Evolutionary conservation across 768 basidiomycete genomes (phyloP).

Genomic region (Calvatia gigantea): DNA sequence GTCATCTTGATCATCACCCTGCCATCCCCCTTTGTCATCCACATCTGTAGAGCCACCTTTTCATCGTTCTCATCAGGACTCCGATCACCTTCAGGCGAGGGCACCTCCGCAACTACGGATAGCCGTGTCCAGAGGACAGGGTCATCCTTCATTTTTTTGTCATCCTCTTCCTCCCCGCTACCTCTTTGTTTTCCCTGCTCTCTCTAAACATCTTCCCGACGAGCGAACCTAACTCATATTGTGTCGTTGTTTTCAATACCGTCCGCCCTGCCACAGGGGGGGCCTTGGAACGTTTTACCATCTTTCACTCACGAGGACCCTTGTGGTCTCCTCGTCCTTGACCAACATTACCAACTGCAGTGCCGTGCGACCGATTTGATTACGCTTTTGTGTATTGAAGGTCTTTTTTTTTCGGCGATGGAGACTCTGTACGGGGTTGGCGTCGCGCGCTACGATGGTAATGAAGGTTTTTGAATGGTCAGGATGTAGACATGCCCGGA

Average conservation of each 20-base stretch:
- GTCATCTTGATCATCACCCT: constrained; percentile 22
- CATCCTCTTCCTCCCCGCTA: constrained; percentile 19
- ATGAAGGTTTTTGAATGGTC: constrained; percentile 46
- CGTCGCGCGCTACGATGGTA: constrained; percentile 47
- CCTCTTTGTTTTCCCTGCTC: constrained; percentile 37
- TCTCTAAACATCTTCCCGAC: constrained; percentile 49
- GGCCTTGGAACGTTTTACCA: constrained; percentile 51
- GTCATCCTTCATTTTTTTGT: constrained; percentile 19
- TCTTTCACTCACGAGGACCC: constrained; percentile 50
- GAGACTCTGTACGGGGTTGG: constrained; percentile 25
- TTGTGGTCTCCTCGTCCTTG: constrained; percentile 41
- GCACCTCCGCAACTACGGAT: constrained; percentile 26
- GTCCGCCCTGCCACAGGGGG: constrained; percentile 57
- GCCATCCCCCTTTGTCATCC: constrained; percentile 21
- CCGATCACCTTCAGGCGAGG: constrained; percentile 51
- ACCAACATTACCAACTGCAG: constrained; percentile 57
- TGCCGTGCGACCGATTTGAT: constrained; percentile 59
- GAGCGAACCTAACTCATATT: constrained; percentile 37
- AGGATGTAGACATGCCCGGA: constrained; percentile 58
- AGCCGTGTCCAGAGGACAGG: constrained; percentile 13
- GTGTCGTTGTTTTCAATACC: constrained; percentile 54
- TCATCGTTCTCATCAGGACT: constrained; percentile 39
- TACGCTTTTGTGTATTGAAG: constrained; percentile 39
- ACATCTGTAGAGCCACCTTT: constrained; percentile 30
- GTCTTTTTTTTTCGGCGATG: constrained; percentile 34